Conservation (phyloP, 768 basidiomycete species). For the Boletus eberwhitei region DNA sequence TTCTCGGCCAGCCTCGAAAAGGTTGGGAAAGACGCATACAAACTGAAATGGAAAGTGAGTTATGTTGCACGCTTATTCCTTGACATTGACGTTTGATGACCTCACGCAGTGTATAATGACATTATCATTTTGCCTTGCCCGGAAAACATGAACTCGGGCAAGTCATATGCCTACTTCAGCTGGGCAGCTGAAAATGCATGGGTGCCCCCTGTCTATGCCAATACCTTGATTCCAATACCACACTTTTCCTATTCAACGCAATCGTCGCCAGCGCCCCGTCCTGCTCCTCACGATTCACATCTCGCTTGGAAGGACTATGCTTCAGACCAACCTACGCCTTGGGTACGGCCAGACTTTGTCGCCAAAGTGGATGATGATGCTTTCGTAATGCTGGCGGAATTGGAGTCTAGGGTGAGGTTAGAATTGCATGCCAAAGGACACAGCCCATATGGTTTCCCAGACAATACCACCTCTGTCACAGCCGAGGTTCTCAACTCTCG, state of each 20-base stretch:
- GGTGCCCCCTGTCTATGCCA: conserved; percentile 74
- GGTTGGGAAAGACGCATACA: conserved; percentile 77
- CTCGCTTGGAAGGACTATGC: conserved; percentile 50
- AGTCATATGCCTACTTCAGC: conserved; percentile 86
- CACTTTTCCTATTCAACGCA: conserved; percentile 65
- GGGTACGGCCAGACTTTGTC: conserved; percentile 89
- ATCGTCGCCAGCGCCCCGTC: conserved; percentile 50
- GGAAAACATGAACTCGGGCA: conserved; percentile 97
- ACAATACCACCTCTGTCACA: conserved; percentile 5
- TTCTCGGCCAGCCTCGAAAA: conserved; percentile 79
- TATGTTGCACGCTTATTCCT: not conserved
- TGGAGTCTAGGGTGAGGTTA: conserved; percentile 84
- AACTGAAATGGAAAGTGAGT: conserved; percentile 89
- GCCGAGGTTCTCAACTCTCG: not conserved
- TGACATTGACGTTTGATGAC: conserved; percentile 4
- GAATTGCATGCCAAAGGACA: conserved; percentile 54
- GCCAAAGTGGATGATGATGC: conserved; percentile 95
- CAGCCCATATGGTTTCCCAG: conserved; percentile 19
- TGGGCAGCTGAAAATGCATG: conserved; percentile 92
- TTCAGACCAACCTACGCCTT: conserved; percentile 46
- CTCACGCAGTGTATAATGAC: conserved; percentile 71
- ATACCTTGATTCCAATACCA: conserved; percentile 41
- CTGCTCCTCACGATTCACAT: conserved; percentile 72
- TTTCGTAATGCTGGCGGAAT: conserved; percentile 91
- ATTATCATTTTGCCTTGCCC: conserved; percentile 77